These are phyloP conservation scores for Naganishia kalamii DNA, from an alignment of 768 basidiomycete species.

Conservation along the genomic window DNA sequence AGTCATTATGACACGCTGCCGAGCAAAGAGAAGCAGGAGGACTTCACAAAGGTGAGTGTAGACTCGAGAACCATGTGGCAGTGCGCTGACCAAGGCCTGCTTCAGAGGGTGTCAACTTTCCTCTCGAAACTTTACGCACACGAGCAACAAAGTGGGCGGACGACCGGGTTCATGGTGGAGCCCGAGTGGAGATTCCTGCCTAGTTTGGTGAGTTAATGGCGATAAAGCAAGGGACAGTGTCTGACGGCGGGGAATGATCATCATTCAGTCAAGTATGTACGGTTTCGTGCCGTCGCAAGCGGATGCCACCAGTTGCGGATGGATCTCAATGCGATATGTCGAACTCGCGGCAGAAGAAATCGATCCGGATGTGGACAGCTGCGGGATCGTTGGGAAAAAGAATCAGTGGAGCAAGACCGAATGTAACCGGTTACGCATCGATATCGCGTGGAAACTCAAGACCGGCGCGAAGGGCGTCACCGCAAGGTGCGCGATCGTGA, in stretches of 20 bases:
- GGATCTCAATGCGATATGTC: not conserved
- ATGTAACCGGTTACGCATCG: not conserved
- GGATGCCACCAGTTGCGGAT: not conserved
- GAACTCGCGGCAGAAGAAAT: not conserved
- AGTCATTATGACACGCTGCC: not conserved
- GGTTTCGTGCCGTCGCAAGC: not conserved
- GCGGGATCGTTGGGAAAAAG: not conserved
- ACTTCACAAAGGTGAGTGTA: not conserved
- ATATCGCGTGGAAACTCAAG: not conserved
- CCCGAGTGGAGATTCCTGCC: not conserved
- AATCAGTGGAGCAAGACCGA: not conserved
- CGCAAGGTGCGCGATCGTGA: not conserved
- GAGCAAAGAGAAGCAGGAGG: not conserved
- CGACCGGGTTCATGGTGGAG: too few relatives aligned
- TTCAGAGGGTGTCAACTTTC: not conserved
- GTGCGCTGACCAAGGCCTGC: too few relatives aligned
- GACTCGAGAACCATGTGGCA: too few relatives aligned
- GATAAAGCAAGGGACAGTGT: too few relatives aligned
- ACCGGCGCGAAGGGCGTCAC: not conserved
- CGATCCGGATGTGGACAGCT: not conserved
- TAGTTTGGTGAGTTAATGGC: too few relatives aligned
- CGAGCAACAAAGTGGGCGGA: not conserved
- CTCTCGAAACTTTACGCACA: not conserved
- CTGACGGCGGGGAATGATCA: too few relatives aligned
- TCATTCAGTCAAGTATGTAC: not conserved